Conservation (phyloP, 1,284 basidiomycete genomes). For the Gomphus bonarii region DNA sequence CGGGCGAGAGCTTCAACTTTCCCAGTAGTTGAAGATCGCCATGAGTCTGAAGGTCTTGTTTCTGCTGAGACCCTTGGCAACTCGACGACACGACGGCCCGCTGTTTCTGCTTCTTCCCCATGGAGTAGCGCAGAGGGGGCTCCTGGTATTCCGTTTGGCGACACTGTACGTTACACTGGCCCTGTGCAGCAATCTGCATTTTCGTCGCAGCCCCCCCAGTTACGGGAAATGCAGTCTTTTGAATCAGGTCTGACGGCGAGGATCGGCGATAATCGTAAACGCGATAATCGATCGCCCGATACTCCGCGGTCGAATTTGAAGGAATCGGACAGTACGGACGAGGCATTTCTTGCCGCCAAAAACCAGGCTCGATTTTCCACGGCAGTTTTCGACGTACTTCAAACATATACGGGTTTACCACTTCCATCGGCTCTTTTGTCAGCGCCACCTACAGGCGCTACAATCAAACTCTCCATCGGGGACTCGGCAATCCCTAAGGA, state of each 20-base stretch:
- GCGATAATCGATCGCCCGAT: neutral
- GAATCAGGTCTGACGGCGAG: slow-evolving; percentile 67
- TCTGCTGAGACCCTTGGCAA: neutral
- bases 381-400: slow-evolving; percentile 72
- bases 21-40: neutral
- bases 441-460: slow-evolving; percentile 33
- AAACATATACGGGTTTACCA: slow-evolving; percentile 67
- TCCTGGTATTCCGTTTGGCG: slow-evolving; percentile 19
- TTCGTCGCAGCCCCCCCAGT: slow-evolving; percentile 31
- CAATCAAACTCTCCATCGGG: slow-evolving; percentile 56
- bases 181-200: slow-evolving; percentile 24
- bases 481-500: slow-evolving; percentile 62
- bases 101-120: slow-evolving; percentile 9
- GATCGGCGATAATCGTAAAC: slow-evolving; percentile 17
- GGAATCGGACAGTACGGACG: neutral
- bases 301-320: neutral
- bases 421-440: slow-evolving; percentile 40
- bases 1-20: neutral
- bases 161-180: slow-evolving; percentile 11
- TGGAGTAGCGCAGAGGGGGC: neutral
- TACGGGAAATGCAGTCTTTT: slow-evolving; percentile 74
- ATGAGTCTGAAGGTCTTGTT: neutral
- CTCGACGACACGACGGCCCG: neutral
- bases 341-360: slow-evolving; percentile 17
- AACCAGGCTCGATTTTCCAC: slow-evolving; percentile 53